Conservation (phyloP, 257 asterid species). For the Ophiorrhiza pumila region DNA sequence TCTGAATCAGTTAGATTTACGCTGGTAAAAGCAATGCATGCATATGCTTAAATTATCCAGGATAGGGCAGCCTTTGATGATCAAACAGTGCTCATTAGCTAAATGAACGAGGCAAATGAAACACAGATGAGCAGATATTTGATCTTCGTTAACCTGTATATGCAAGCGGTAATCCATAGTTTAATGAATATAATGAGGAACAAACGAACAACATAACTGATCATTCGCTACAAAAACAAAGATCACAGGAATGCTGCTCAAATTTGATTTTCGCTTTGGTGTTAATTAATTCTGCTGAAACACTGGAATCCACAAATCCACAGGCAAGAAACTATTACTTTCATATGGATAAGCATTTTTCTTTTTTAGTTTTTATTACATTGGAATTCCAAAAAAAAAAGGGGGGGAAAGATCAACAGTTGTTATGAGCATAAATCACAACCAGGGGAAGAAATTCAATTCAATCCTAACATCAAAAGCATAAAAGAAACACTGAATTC, state of each 20-base stretch:
- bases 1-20: neutral
- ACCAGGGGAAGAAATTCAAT: too few species aligned
- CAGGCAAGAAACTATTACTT: neutral
- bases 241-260: neutral
- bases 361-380: too few species aligned
- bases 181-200: too few species aligned
- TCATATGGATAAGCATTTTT: too few species aligned
- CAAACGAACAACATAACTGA: neutral
- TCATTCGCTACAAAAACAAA: neutral
- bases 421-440: too few species aligned
- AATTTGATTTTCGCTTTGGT: neutral
- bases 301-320: too few species aligned
- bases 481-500: neutral
- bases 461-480: too few species aligned
- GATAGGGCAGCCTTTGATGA: neutral
- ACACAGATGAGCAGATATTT: conserved; percentile 5
- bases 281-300: too few species aligned
- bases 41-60: conserved; percentile 1
- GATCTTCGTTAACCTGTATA: neutral
- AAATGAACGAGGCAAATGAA: conserved; percentile 9
- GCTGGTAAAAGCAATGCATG: neutral
- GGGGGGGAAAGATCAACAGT: too few species aligned
- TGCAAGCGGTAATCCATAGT: neutral
- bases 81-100: conserved; percentile 1
- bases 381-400: too few species aligned